Base-by-base conservation (phyloP, 1,284 basidiomycete genomes). In the Naganishia albida region DNA sequence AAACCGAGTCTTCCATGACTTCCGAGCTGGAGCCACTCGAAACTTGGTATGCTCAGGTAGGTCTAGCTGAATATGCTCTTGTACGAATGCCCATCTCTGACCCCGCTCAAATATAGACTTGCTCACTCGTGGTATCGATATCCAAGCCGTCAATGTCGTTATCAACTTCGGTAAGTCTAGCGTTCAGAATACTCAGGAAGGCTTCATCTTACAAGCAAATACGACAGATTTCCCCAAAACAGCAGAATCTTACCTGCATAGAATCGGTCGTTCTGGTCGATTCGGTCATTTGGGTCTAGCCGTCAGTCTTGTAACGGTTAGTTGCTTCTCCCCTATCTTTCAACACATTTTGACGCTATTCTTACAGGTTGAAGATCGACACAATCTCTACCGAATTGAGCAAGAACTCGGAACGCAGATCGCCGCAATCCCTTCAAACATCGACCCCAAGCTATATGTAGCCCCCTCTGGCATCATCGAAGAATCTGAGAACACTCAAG, bases 1-100 rank as follows among this genome's bases (percentile, higher is more conserved):
- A 70, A 99, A 99, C 82, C 89, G 95, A 75, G 96, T 99, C 71
- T 99, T 99, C 85, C 96, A 99, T 82, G 95, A 99, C 80, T 99
- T 99, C 86, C 88, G 95, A 71, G 93, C 93, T 75, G 95, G 95
- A 70, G 92, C 94, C 64, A 98, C 94, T 83, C 89, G 95, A 72
- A 99, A 98, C 81, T 87, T 99, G 70, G 95, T 99, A 75, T 99
- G 96, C 83, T 86, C 85, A 28, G 83, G 81, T 82, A 54, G 51
- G 80, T 72, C n/a, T 8, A 42, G 38, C 28, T n/a, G n/a, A n/a
- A 6, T 20, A 13, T 23, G n/a, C 23, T 48, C 6, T 10, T 34
- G 4, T 34, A 34, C 18, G 16, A 8, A 18, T 28, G 16, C 7
- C 8, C 13, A 7, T 20, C 20, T 4, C 7, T 15, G n/a, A 53